Percentiles rank a stretch among this genome's conserved stretches.
Conservation (phyloP, 306 rosid species). For the Leucaena leucocephala region DNA sequence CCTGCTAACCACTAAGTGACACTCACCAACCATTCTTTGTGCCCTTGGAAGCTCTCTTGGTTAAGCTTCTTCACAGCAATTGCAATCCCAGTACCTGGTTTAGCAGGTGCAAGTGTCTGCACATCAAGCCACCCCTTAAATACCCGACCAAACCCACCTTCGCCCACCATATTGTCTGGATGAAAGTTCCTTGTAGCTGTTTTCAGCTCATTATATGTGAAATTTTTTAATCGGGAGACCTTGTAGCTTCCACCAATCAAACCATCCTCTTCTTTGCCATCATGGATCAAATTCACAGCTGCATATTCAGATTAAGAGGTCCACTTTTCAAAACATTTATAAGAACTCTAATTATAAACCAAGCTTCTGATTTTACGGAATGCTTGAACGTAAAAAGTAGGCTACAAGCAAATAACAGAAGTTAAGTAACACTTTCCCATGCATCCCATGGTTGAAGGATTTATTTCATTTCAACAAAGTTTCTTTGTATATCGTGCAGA, state of each 20-base stretch:
- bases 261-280: constrained; percentile 42
- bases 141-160: constrained; percentile 91
- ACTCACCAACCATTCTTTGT: constrained; percentile 99
- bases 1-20: constrained; percentile 19
- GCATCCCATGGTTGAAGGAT: neutral
- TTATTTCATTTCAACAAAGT: neutral
- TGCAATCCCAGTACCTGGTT: constrained; percentile 84
- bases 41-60: constrained; percentile 93
- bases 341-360: constrained; percentile 25
- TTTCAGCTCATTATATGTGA: constrained; percentile 70
- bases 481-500: neutral
- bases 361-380: constrained; percentile 4
- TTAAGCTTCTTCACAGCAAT: constrained; percentile 92
- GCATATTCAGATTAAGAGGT: constrained; percentile 26
- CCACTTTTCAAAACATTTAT: constrained; percentile 25
- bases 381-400: neutral
- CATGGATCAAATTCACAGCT: constrained; percentile 54
- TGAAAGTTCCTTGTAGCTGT: constrained; percentile 94
- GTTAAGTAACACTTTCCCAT: neutral
- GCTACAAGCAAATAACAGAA: neutral
- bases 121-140: constrained; percentile 96
- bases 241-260: constrained; percentile 49
- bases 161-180: constrained; percentile 87
- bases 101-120: constrained; percentile 68
- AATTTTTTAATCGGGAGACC: constrained; percentile 71